phyloP scores from a whole-genome alignment of 805 yeast species.

The Wickerhamomyces chambardii region DNA sequence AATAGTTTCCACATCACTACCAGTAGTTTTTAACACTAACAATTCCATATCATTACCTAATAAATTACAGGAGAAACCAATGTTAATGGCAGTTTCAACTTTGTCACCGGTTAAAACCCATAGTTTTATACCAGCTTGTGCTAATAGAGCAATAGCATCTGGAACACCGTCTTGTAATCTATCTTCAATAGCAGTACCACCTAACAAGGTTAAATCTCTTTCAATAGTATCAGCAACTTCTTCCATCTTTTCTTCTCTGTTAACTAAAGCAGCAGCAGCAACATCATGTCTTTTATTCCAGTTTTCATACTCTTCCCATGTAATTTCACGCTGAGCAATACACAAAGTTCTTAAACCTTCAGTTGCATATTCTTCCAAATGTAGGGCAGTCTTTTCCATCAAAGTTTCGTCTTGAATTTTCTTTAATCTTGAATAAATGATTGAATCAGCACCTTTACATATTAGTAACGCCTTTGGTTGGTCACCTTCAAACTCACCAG shows the following conservation, averaged over 20 bases:
- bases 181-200: conserved; percentile 87
- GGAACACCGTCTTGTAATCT: conserved; percentile 83
- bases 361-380: conserved; percentile 70
- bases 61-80: conserved; percentile 79
- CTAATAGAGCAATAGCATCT: conserved; percentile 62
- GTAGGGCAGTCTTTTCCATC: conserved; percentile 57
- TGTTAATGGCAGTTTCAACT: conserved; percentile 84
- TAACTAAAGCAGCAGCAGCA: conserved; percentile 55
- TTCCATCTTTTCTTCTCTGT: conserved; percentile 68
- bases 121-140: conserved; percentile 70
- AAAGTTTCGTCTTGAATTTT: conserved; percentile 36
- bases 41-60: conserved; percentile 71
- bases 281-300: conserved; percentile 58
- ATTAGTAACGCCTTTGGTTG: conserved; percentile 55
- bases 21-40: conserved; percentile 51
- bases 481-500: conserved; percentile 32
- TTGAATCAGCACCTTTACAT: conserved; percentile 83
- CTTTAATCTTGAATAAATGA: conserved; percentile 59
- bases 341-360: conserved; percentile 81
- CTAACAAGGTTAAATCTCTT: conserved; percentile 51
- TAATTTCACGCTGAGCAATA: conserved; percentile 60
- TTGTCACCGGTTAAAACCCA: conserved; percentile 89
- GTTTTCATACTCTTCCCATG: conserved; percentile 49
- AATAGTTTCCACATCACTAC: conserved; percentile 40
- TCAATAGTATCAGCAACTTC: conserved; percentile 69